Conservation (phyloP, 2,329 filamentous ascomycete genomes). For the Dactylellina parvicollis region DNA sequence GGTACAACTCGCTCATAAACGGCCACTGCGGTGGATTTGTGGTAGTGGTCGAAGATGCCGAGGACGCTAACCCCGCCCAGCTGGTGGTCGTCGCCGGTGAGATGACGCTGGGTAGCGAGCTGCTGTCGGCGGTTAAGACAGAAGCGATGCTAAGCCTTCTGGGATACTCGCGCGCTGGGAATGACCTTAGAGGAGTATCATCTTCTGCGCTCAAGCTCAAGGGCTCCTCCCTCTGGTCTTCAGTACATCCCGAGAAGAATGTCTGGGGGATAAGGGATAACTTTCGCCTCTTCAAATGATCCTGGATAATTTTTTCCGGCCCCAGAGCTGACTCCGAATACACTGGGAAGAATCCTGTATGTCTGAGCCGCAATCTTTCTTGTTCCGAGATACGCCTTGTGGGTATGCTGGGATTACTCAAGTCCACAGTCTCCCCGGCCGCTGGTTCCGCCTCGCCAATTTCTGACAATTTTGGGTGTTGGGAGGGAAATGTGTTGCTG, state of each 20-base stretch:
- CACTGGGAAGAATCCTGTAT: constrained; percentile 22
- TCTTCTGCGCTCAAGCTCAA: constrained; percentile 41
- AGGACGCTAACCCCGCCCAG: constrained; percentile 45
- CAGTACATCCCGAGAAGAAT: constrained; percentile 5
- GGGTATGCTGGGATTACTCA: constrained; percentile 26
- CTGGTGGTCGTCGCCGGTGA: constrained; percentile 48
- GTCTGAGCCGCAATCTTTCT: constrained; percentile 38
- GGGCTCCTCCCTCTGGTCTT: constrained; percentile 39
- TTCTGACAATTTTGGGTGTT: constrained; percentile 34
- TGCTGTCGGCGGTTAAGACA: constrained; percentile 51
- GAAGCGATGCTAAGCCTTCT: constrained; percentile 53
- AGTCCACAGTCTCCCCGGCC: constrained; percentile 14
- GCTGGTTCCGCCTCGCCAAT: constrained; percentile 31
- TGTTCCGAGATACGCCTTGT: constrained; percentile 49
- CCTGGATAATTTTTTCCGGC: constrained; percentile 41
- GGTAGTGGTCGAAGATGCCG: constrained; percentile 47
- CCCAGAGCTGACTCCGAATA: constrained; percentile 30
- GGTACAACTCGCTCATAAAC: constrained; percentile 47
- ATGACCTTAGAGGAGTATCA: constrained; percentile 48
- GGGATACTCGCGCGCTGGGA: constrained; percentile 48
- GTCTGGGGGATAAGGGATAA: constrained; percentile 30
- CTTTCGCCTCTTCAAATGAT: constrained; percentile 41
- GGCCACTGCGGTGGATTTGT: constrained; percentile 51
- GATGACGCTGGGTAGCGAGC: constrained; percentile 46
- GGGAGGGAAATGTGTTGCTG: constrained; percentile 47